Evolutionary conservation across 2,329 filamentous ascomycete genomes (phyloP), one percentile per base, ranked within the genome.

Genomic region (Fusarium lyarnte): DNA sequence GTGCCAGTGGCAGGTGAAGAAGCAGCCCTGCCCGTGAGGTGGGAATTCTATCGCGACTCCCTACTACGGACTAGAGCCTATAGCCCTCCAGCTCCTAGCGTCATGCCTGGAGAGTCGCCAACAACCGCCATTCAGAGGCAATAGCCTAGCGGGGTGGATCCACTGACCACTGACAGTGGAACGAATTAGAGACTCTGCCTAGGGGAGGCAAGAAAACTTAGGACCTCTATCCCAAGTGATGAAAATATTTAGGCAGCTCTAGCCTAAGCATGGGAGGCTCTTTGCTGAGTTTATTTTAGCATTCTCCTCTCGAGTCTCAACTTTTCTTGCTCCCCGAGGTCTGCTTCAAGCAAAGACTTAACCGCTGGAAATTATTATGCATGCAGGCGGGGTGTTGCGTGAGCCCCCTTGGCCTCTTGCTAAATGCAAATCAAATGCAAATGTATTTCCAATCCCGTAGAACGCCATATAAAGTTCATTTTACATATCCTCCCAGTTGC

Each of bases 31-130:
- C 31, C 42, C 54, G 31, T 49, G 74, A 74, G 77, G 41, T 58
- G 75, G 75, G 77, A 76, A 77, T 74, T 76, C 77, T 77, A 78
- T 79, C 74, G 70, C 72, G 75, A 74, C 69, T 69, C 78, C 76
- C 53, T 45, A 55, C 52, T 55, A 33, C 27, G 52, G 52, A 57
- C 53, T 58, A 49, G 54, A 58, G 54, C 65, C 74, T 77, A 61
- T 23, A 73, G 78, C 41, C 70, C 33, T 27, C 25, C 25, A 25
- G 25, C 25, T 25, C 49, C 49, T 81, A 81, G 79, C 64, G 76
- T 57, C 31, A 69, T 67, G 69, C 67, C 70, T 76, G 64, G 69
- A 59, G 66, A 66, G 66, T 68, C 68, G 57, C 59, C 55, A 49
- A 57, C 55, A 58, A 62, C 58, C 65, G 58, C 74, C 74, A 76